Base-by-base conservation (phyloP, 108 stramenopile genomes). In the Discostella pseudostelligera region DNA sequence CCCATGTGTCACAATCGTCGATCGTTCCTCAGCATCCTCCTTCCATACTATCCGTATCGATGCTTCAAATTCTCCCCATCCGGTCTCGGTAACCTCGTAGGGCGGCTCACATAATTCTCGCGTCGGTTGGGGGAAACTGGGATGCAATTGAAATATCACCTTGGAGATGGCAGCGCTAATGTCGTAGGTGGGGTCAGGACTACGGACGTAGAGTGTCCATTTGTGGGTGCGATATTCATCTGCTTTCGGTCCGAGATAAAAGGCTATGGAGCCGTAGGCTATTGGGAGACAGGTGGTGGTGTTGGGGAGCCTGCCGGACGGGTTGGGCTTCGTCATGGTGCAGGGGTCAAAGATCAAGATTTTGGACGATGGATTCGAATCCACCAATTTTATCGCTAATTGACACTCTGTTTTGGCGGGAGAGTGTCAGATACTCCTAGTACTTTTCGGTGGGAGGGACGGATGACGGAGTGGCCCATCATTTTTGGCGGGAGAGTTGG, bases 41-140 rank as follows among this genome's bases (percentile, higher is more conserved):
- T 70, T 87, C 87, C 97, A 97, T 53, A 87, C 71, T 49, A 99
- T 88, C 12, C 89, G 78, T 28, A 99, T 94, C 57, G 83, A 84
- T 0, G 96, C 96, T 77, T 99, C 97, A 73, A 99, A 99, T 73
- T 99, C 98, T 17, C 98, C 98, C 98, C 98, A 99, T 37, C 98
- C 98, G 59, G 76, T 88, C 69, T 99, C 97, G 3, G 96, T 97
- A 2, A 96, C 95, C 70, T 92, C 89, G 65, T 83, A 96, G 20
- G 95, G 95, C 32, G 95, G 89, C 61, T 80, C 65, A 0, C 85
- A 85, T 62, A 90, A 49, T 76, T 93, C 92, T 53, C 92, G 58
- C 16, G 83, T 82, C 10, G 95, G 95, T 56, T 95, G 84, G 4
- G 89, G 67, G 73, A 97, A 99, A 56, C 92, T 95, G 0, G 97